Conservation (phyloP, 768 basidiomycete genomes). For the Termitomyces sp. region DNA sequence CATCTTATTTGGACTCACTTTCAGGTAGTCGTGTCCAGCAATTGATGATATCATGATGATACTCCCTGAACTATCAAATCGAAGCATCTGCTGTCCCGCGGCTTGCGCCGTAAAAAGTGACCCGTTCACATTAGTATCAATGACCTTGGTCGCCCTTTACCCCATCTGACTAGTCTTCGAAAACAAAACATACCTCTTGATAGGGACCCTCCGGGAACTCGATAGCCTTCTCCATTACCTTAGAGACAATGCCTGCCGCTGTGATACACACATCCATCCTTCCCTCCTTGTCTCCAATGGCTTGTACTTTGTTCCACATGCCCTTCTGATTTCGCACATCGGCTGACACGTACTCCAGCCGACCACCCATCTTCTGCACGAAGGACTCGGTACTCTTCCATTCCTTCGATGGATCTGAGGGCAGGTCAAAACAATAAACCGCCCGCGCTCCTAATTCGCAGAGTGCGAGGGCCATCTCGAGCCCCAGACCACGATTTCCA, state of each 20-base stretch:
- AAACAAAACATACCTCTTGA: slow-evolving; percentile 31
- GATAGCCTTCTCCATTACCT: slow-evolving; percentile 45
- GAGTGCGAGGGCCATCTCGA: slow-evolving; percentile 73
- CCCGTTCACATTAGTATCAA: slow-evolving; percentile 62
- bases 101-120: slow-evolving; percentile 61
- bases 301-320: slow-evolving; percentile 50
- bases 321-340: slow-evolving; percentile 60
- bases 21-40: slow-evolving; percentile 35
- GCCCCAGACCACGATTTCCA: slow-evolving; percentile 62
- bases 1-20: neutral
- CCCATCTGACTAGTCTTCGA: neutral
- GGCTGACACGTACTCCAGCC: slow-evolving; percentile 53
- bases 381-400: slow-evolving; percentile 49
- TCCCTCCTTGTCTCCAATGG: slow-evolving; percentile 59
- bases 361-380: slow-evolving; percentile 35
- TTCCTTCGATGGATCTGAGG: slow-evolving; percentile 46
- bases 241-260: slow-evolving; percentile 64
- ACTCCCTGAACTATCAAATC: slow-evolving; percentile 45
- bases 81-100: slow-evolving; percentile 54
- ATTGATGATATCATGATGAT: slow-evolving; percentile 64
- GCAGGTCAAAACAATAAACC: slow-evolving; percentile 64
- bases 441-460: slow-evolving; percentile 66
- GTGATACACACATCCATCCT: slow-evolving; percentile 72
- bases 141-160: slow-evolving; percentile 35
- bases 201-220: slow-evolving; percentile 60